These are phyloP conservation scores for Dianthus caryophyllus DNA, from an alignment of 148 eudicot species.

Conservation along the genomic window DNA sequence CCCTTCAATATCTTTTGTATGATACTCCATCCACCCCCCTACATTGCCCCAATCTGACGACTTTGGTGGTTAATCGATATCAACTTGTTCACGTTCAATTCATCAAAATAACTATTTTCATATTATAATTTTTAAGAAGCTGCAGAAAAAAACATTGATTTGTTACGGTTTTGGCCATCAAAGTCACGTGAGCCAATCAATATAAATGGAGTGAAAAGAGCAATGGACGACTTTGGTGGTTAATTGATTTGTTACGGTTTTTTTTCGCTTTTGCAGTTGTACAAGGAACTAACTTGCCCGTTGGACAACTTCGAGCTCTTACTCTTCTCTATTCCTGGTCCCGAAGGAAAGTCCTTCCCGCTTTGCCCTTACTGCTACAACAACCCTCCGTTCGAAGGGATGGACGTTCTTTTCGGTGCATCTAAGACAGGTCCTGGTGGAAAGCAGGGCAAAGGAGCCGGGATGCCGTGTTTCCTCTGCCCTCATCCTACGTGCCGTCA, in stretches of 20 bases:
- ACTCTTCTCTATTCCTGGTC: slow-evolving; percentile 79
- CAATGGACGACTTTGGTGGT: background rate
- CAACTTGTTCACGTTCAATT: too few species aligned
- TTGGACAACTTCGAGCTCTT: slow-evolving; percentile 93
- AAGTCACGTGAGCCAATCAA: background rate
- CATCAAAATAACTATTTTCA: too few species aligned
- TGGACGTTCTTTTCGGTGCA: slow-evolving; percentile 61
- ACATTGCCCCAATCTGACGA: background rate
- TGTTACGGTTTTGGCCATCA: background rate
- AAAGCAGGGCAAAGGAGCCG: slow-evolving; percentile 78
- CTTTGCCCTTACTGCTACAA: slow-evolving; percentile 95
- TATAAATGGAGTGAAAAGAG: background rate
- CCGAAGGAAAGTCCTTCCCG: slow-evolving; percentile 89
- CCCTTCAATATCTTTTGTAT: background rate
- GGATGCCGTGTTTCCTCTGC: slow-evolving; percentile 94
- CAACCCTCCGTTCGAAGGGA: slow-evolving; percentile 88
- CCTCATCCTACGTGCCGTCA: slow-evolving; percentile 90
- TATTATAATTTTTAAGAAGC: too few species aligned
- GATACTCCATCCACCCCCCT: background rate
- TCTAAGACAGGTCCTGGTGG: slow-evolving; percentile 49
- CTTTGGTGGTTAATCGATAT: background rate
- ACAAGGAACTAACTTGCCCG: slow-evolving; percentile 90
- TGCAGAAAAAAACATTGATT: background rate
- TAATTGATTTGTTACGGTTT: background rate
- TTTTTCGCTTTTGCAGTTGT: slow-evolving; percentile 42